Conservation (phyloP, 306 rosid species). For the Medicago arabica region DNA sequence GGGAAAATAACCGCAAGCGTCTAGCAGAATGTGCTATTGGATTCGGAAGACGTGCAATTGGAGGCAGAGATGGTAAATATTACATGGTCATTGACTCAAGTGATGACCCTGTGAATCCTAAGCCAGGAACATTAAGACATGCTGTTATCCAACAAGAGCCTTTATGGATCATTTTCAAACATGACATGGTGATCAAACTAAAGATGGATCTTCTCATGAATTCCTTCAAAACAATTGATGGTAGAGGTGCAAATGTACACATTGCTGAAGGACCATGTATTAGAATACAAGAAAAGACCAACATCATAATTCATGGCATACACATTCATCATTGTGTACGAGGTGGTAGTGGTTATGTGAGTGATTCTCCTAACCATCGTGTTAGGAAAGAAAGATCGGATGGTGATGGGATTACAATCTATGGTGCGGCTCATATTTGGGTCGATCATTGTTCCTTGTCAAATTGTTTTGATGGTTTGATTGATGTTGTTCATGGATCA, state of each 20-base stretch:
- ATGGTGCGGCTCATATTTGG: conserved; percentile 72
- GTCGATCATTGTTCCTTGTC: conserved; percentile 76
- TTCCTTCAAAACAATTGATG: conserved; percentile 86
- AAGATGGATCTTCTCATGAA: conserved; percentile 72
- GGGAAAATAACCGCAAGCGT: conserved; percentile 73
- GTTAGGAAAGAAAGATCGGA: conserved; percentile 68
- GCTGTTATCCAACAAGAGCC: conserved; percentile 78
- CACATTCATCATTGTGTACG: conserved; percentile 74
- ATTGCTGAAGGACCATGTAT: conserved; percentile 84
- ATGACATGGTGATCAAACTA: conserved; percentile 73
- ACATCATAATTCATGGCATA: conserved; percentile 76
- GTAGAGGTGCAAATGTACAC: conserved; percentile 77
- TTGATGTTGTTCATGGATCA: conserved; percentile 64
- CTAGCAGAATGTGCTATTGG: conserved; percentile 82
- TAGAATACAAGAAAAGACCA: conserved; percentile 61
- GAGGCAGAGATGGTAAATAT: conserved; percentile 70
- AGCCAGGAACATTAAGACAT: conserved; percentile 70
- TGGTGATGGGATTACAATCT: conserved; percentile 76
- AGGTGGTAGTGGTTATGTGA: conserved; percentile 71
- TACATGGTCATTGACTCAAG: conserved; percentile 72
- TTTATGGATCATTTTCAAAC: conserved; percentile 77
- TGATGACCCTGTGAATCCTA: conserved; percentile 68
- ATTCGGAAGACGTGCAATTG: conserved; percentile 76
- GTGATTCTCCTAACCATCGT: conserved; percentile 64
- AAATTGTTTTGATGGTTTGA: conserved; percentile 71